A percentile compares a stretch with the other conserved stretches of the same genome.
Evolutionary conservation across 2,329 filamentous ascomycete genomes (phyloP).

Genomic region (Ceratocystis eucalypticola): DNA sequence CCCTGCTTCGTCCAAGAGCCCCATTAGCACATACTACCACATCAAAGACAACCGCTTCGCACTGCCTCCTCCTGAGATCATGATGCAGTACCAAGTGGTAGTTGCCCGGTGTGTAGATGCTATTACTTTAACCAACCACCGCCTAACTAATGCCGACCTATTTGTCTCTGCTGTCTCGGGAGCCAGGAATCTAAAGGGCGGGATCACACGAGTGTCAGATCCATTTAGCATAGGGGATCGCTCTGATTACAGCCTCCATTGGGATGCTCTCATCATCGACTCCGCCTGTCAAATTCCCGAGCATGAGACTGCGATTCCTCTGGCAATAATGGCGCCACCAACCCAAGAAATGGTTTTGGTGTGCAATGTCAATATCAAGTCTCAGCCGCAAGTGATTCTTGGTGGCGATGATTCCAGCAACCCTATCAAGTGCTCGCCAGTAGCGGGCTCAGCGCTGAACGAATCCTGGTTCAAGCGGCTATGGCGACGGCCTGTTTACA

Average conservation of each 20-base stretch:
- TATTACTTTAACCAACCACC: not conserved
- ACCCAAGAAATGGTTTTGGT: not conserved
- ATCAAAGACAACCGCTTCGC: not conserved
- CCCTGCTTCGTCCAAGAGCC: not conserved
- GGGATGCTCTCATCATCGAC: not conserved
- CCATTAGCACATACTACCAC: not conserved
- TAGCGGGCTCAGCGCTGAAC: not conserved
- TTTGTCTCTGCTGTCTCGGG: not conserved
- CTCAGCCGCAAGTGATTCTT: slow-evolving; percentile 4
- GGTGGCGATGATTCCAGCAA: not conserved
- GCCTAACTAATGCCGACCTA: not conserved
- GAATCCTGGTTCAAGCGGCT: not conserved
- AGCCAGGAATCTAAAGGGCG: not conserved
- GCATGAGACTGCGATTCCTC: not conserved
- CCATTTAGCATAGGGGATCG: not conserved
- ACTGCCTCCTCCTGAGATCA: not conserved
- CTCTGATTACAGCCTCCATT: not conserved
- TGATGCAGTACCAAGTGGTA: not conserved
- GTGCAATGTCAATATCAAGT: not conserved
- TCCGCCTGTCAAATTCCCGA: slow-evolving; percentile 2
- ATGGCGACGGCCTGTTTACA: not conserved
- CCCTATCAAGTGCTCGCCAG: not conserved
- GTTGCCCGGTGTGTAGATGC: not conserved
- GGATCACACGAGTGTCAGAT: not conserved
- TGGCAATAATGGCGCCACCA: not conserved